A percentile compares a stretch with the other conserved stretches of the same genome.
Conservation (phyloP, 1,284 basidiomycete species). For the Apiotrichum montevideense region DNA sequence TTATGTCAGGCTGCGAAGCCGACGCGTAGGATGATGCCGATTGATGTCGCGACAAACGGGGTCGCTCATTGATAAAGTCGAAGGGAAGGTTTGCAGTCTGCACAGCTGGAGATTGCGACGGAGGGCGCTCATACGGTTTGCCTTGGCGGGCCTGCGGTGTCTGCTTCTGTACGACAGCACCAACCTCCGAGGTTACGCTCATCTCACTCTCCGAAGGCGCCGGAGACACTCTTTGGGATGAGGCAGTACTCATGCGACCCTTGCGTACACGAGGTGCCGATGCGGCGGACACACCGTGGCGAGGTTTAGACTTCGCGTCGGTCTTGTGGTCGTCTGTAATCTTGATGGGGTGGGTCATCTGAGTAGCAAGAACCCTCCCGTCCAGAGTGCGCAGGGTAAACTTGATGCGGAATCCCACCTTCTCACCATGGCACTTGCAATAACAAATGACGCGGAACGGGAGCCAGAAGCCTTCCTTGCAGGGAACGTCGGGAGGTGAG, state of each 20-base stretch:
- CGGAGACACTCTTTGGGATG: constrained; percentile 34
- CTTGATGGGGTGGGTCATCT: constrained; percentile 87
- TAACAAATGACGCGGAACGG: constrained; percentile 98
- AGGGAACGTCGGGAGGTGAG: constrained; percentile 84
- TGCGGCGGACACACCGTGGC: constrained; percentile 14
- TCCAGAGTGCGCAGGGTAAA: constrained; percentile 78
- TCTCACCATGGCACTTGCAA: constrained; percentile 97
- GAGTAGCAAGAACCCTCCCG: constrained; percentile 75
- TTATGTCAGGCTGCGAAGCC: constrained; percentile 12
- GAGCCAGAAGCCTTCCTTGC: constrained; percentile 72
- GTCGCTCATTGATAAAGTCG: constrained; percentile 21
- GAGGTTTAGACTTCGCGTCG: constrained; percentile 46
- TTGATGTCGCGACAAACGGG: constrained; percentile 23
- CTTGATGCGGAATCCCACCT: constrained; percentile 86
- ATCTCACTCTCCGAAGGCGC: constrained; percentile 37
- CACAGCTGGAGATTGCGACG: constrained; percentile 29
- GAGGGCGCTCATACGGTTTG: constrained; percentile 42
- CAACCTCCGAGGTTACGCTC: constrained; percentile 40
- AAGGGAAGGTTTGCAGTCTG: constrained; percentile 21
- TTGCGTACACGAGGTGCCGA: constrained; percentile 27
- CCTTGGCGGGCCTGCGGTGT: constrained; percentile 31
- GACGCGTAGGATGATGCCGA: constrained; percentile 26
- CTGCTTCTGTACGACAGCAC: constrained; percentile 38
- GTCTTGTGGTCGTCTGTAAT: constrained; percentile 99
- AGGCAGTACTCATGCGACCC: constrained; percentile 34